Percentiles rank a stretch among this genome's conserved stretches.
These are phyloP conservation scores for Ascochyta viciae-villosae DNA, from an alignment of 2,329 filamentous ascomycete species.

Conservation along the genomic window DNA sequence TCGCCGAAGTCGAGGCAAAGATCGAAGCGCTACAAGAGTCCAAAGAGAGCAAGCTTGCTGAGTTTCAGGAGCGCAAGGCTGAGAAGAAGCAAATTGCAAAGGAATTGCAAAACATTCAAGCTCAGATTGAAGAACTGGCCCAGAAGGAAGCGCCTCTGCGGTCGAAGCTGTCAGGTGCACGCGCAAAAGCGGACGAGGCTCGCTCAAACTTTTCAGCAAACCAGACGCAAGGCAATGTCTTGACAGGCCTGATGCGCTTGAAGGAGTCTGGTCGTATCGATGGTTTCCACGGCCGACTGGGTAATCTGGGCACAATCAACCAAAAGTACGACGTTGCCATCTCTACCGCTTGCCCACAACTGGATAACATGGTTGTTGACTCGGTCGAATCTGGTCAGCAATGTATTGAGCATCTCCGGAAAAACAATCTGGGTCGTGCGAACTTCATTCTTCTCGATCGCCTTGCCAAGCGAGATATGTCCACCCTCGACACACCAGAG, in stretches of 20 bases:
- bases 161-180: constrained; percentile 82
- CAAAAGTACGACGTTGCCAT: constrained; percentile 97
- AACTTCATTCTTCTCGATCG: constrained; percentile 98
- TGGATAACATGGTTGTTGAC: constrained; percentile 97
- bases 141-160: constrained; percentile 83
- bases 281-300: constrained; percentile 93
- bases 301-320: constrained; percentile 93
- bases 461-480: constrained; percentile 78
- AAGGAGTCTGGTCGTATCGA: constrained; percentile 96
- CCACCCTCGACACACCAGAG: constrained; percentile 85
- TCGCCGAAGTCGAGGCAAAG: constrained; percentile 84
- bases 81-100: constrained; percentile 76
- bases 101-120: constrained; percentile 74
- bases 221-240: constrained; percentile 90
- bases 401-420: constrained; percentile 95
- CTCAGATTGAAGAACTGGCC: constrained; percentile 74
- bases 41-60: constrained; percentile 72
- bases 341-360: constrained; percentile 87
- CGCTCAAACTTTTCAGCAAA: constrained; percentile 87
- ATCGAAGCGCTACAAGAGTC: constrained; percentile 74
- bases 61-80: constrained; percentile 77
- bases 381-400: constrained; percentile 96
- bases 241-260: constrained; percentile 90
- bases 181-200: constrained; percentile 96
- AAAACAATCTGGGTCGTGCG: constrained; percentile 94